A percentile compares a stretch with the other conserved stretches of the same genome.
Conservation (phyloP, 1,284 basidiomycete genomes). For the Chondrostereum purpureum region DNA sequence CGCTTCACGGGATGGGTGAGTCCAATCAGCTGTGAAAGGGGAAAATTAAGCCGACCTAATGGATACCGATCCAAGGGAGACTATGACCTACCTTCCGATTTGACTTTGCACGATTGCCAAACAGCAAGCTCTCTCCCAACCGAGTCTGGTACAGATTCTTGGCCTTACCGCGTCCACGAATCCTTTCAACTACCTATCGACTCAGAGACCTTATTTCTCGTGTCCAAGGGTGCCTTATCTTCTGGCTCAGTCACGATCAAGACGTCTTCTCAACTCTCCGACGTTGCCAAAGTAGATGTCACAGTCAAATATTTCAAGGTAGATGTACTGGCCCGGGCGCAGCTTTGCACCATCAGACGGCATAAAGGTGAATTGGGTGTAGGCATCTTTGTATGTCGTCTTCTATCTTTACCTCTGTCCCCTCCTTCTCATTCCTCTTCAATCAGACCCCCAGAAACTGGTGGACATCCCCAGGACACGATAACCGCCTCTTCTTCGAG, state of each 20-base stretch:
- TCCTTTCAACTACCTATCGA: slow-evolving; percentile 28
- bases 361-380: slow-evolving; percentile 27
- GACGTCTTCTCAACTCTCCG: slow-evolving; percentile 19
- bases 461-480: neutral
- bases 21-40: neutral
- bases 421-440: neutral
- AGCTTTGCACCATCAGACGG: slow-evolving; percentile 28
- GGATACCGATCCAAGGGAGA: neutral
- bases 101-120: neutral
- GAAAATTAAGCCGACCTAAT: neutral
- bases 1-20: slow-evolving; percentile 1
- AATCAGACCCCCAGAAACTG: slow-evolving; percentile 13
- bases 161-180: slow-evolving; percentile 16
- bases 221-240: slow-evolving; percentile 29
- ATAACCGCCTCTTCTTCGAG: slow-evolving; percentile 21
- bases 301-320: slow-evolving; percentile 22
- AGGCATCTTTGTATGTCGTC: slow-evolving; percentile 33
- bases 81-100: neutral
- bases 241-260: slow-evolving; percentile 22
- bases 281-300: slow-evolving; percentile 26
- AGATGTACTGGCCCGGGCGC: slow-evolving; percentile 22
- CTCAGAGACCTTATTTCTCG: slow-evolving; percentile 31
- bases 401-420: neutral
- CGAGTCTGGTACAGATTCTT: neutral
- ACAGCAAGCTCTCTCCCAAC: neutral